Conservation (phyloP, 495 filamentous ascomycete genomes). For the Glutinoglossum americanum region DNA sequence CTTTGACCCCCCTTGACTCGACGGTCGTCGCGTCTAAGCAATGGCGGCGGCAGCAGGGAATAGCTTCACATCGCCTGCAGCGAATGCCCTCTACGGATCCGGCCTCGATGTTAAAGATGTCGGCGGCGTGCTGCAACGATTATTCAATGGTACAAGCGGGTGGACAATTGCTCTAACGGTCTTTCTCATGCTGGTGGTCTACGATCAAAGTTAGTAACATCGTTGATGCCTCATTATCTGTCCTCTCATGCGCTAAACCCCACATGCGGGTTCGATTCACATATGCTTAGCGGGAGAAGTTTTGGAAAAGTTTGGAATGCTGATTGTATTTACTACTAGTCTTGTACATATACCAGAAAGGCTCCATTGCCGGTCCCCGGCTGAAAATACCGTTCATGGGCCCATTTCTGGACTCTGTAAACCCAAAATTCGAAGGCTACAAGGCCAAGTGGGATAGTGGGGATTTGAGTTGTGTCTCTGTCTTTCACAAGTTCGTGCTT, state of each 20-base stretch:
- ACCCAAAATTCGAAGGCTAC: slow-evolving; percentile 83
- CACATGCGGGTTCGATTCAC: no score
- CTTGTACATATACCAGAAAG: slow-evolving; percentile 71
- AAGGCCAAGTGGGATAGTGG: slow-evolving; percentile 81
- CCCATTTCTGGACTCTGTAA: slow-evolving; percentile 77
- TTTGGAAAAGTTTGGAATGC: slow-evolving; percentile 1
- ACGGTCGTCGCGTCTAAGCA: not conserved
- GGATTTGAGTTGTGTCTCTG: slow-evolving; percentile 83
- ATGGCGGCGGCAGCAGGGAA: slow-evolving; percentile 34
- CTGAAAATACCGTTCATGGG: slow-evolving; percentile 91
- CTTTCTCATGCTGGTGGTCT: slow-evolving; percentile 46
- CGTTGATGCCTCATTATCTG: not conserved
- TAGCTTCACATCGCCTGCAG: slow-evolving; percentile 57
- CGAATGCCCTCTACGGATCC: slow-evolving; percentile 35
- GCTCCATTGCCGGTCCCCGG: slow-evolving; percentile 57
- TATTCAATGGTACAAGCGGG: slow-evolving; percentile 33
- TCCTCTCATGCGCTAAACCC: slow-evolving; percentile 2
- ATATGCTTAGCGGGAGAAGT: no score
- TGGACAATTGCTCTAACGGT: slow-evolving; percentile 45
- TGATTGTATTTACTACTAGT: slow-evolving; percentile 28
- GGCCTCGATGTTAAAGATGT: slow-evolving; percentile 16
- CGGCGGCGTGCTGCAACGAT: slow-evolving; percentile 10
- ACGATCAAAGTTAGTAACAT: slow-evolving; percentile 60
- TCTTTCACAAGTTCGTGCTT: slow-evolving; percentile 84
- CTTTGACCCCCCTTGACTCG: not conserved